Conservation (phyloP, 495 filamentous ascomycete genomes). For the Hamigera avellanea region DNA sequence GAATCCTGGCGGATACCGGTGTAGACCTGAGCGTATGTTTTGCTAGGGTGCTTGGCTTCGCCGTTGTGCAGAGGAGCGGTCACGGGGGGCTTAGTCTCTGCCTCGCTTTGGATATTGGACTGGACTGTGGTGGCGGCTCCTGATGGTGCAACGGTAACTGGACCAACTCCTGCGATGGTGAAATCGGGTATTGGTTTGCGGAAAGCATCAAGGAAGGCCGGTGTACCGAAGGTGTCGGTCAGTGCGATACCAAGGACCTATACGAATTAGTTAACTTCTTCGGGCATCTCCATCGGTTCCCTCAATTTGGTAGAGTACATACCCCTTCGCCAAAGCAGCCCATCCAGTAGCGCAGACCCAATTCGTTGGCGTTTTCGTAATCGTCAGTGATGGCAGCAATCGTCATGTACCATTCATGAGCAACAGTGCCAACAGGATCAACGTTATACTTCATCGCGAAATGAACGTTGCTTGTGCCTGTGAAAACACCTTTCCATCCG, state of each 20-base stretch:
- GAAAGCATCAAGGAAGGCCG: constrained; percentile 79
- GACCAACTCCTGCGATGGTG: constrained; percentile 21
- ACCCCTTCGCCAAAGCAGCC: constrained; percentile 82
- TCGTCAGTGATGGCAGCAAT: constrained; percentile 84
- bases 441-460: constrained; percentile 86
- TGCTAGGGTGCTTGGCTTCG: constrained; percentile 5
- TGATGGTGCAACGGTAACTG: constrained; percentile 17
- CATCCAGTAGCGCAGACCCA: constrained; percentile 76
- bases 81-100: constrained; percentile 18
- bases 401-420: constrained; percentile 99
- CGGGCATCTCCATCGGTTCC: not conserved
- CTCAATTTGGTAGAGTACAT: constrained; percentile 6
- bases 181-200: constrained; percentile 43
- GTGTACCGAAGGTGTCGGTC: constrained; percentile 97
- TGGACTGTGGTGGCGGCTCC: constrained; percentile 16
- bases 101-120: constrained; percentile 15
- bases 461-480: constrained; percentile 93
- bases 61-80: constrained; percentile 11
- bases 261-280: constrained; percentile 2
- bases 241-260: constrained; percentile 77
- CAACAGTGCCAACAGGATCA: constrained; percentile 80
- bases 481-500: constrained; percentile 57
- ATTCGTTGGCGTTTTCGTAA: constrained; percentile 73
- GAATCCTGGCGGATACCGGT: constrained; percentile 89
- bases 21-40: constrained; percentile 76